These are phyloP conservation scores for Tagetes erecta DNA, from an alignment of 129 eudicot species.

Conservation along the genomic window DNA sequence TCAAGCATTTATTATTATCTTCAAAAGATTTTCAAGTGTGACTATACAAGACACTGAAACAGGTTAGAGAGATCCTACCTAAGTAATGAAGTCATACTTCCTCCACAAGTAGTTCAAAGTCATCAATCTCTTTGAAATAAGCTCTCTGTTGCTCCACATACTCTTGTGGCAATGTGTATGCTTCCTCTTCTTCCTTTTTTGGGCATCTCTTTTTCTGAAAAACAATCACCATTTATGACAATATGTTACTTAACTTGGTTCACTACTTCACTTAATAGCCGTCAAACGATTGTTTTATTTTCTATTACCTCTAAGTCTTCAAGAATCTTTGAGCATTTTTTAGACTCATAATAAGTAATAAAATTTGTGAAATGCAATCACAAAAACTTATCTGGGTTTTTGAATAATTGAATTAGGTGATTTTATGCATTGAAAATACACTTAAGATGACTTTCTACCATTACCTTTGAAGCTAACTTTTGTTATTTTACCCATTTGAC, in stretches of 20 bases:
- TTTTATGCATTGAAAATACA: background rate
- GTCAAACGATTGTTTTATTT: background rate
- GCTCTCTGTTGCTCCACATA: slow-evolving; percentile 69
- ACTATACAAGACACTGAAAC: slow-evolving; percentile 38
- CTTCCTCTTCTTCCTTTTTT: slow-evolving; percentile 27
- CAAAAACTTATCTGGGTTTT: background rate
- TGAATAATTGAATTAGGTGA: background rate
- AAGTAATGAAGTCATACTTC: slow-evolving; percentile 43
- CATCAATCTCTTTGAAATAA: slow-evolving; percentile 76
- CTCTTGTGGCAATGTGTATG: slow-evolving; percentile 51
- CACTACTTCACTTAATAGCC: background rate
- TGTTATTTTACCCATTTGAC: background rate
- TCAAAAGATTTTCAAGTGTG: slow-evolving; percentile 17
- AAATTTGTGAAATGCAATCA: background rate
- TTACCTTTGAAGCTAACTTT: background rate
- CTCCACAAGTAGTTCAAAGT: slow-evolving; percentile 72
- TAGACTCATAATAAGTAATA: background rate
- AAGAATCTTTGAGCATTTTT: background rate
- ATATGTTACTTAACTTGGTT: background rate
- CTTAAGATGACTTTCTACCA: background rate
- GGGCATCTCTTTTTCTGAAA: slow-evolving; percentile 47
- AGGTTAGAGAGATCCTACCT: slow-evolving; percentile 23
- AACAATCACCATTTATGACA: slow-evolving; percentile 11
- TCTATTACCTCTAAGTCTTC: background rate
- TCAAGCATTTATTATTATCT: background rate